A percentile compares a stretch with the other conserved stretches of the same genome.
These are phyloP conservation scores for Neonectria hederae DNA, from an alignment of 2,329 filamentous ascomycete genomes.

Conservation along the genomic window DNA sequence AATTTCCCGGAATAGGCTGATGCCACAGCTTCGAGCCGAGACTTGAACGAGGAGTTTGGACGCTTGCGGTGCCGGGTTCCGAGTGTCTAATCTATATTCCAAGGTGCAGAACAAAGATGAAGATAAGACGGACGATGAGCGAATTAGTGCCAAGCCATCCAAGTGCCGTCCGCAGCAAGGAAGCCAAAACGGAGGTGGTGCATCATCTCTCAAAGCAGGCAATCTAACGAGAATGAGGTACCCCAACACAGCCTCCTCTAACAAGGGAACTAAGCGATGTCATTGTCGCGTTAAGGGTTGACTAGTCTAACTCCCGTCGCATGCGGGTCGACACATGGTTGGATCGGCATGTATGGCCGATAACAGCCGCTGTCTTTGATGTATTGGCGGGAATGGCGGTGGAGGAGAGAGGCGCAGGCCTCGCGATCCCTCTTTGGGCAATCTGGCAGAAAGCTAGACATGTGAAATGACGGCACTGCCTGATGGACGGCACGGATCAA, in stretches of 20 bases:
- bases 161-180: conserved; percentile 23
- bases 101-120: conserved; percentile 9
- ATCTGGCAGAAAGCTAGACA: conserved; percentile 1
- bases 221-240: conserved; percentile 24
- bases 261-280: conserved; percentile 16
- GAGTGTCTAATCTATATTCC: not conserved
- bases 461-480: conserved; percentile 16
- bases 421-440: conserved; percentile 19
- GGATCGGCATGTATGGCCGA: conserved; percentile 32
- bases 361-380: conserved; percentile 15
- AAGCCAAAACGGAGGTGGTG: conserved; percentile 20
- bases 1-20: not conserved
- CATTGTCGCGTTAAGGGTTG: conserved; percentile 25
- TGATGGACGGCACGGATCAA: conserved; percentile 1
- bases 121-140: conserved; percentile 28
- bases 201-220: conserved; percentile 23
- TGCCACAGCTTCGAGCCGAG: not conserved
- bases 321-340: conserved; percentile 12
- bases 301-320: conserved; percentile 11
- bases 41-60: conserved; percentile 11
- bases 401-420: conserved; percentile 16
- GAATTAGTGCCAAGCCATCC: conserved; percentile 32
- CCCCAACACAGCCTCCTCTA: conserved; percentile 5
- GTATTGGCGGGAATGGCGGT: conserved; percentile 31
- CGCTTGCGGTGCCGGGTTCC: conserved; percentile 26